Percentiles rank a stretch among this genome's conserved stretches.
These are phyloP conservation scores for Sclerotinia trifoliorum DNA, from an alignment of 2,329 filamentous ascomycete genomes.

Conservation along the genomic window DNA sequence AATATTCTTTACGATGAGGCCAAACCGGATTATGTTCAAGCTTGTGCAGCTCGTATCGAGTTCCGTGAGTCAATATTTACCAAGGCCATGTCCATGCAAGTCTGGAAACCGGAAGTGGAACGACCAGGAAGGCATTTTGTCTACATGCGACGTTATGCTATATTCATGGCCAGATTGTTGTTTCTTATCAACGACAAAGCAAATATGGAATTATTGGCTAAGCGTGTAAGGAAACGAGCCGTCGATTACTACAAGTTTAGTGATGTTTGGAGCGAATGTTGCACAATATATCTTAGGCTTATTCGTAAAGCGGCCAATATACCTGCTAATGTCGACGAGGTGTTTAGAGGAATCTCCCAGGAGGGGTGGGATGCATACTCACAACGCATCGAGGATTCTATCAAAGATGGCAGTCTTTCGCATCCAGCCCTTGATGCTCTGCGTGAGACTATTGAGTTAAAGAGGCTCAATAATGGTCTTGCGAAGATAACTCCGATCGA, in stretches of 20 bases:
- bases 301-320: conserved; percentile 58
- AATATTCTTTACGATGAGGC: conserved; percentile 59
- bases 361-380: conserved; percentile 64
- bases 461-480: conserved; percentile 78
- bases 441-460: conserved; percentile 65
- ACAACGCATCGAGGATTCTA: conserved; percentile 58
- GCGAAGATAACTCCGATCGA: conserved; percentile 87
- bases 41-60: conserved; percentile 61
- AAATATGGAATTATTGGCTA: conserved; percentile 61
- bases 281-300: conserved; percentile 43
- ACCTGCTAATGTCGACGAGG: conserved; percentile 61
- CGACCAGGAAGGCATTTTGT: conserved; percentile 70
- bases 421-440: conserved; percentile 59
- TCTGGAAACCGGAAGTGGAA: conserved; percentile 72
- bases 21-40: conserved; percentile 45
- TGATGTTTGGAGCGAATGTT: conserved; percentile 36
- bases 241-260: conserved; percentile 47
- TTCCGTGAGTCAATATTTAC: conserved; percentile 70
- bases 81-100: conserved; percentile 70
- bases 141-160: conserved; percentile 68
- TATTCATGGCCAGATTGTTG: conserved; percentile 63
- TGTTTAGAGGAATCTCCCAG: conserved; percentile 62
- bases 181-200: conserved; percentile 60
- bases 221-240: conserved; percentile 62
- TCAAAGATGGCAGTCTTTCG: conserved; percentile 48